Conservation (phyloP, 2,329 filamentous ascomycete genomes). For the Aspergillus ustus region DNA sequence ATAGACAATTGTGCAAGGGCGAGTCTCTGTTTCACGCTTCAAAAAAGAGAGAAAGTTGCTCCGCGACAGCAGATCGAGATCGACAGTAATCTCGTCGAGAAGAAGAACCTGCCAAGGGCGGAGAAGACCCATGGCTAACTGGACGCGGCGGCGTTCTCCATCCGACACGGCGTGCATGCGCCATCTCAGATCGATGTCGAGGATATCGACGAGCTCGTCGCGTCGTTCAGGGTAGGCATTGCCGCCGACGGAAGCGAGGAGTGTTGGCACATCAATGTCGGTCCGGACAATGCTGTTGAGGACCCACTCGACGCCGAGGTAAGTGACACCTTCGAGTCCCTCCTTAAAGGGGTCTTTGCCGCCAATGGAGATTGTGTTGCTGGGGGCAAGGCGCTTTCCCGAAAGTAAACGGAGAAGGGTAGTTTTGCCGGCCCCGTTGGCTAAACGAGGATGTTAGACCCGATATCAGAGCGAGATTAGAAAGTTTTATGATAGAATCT, state of each 20-base stretch:
- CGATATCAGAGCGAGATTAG: background rate
- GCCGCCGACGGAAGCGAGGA: constrained; percentile 84
- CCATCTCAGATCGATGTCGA: constrained; percentile 92
- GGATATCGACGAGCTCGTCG: constrained; percentile 83
- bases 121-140: constrained; percentile 93
- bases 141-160: constrained; percentile 87
- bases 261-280: constrained; percentile 87
- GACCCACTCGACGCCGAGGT: constrained; percentile 97
- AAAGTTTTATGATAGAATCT: constrained; percentile 26
- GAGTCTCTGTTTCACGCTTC: constrained; percentile 79
- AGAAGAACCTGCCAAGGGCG: constrained; percentile 90
- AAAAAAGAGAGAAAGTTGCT: constrained; percentile 85
- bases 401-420: constrained; percentile 92
- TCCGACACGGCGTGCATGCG: constrained; percentile 96
- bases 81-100: constrained; percentile 95
- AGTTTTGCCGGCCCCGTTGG: constrained; percentile 97
- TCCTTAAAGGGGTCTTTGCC: constrained; percentile 91
- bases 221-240: constrained; percentile 79
- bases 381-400: constrained; percentile 89
- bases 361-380: constrained; percentile 73
- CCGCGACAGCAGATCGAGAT: constrained; percentile 84
- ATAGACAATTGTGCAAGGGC: constrained; percentile 91
- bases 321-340: constrained; percentile 89
- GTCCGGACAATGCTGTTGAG: constrained; percentile 94
- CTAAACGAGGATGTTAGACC: constrained; percentile 43